Evolutionary conservation across 1,284 basidiomycete genomes (phyloP).

Genomic region (Austroboletus niveus): DNA sequence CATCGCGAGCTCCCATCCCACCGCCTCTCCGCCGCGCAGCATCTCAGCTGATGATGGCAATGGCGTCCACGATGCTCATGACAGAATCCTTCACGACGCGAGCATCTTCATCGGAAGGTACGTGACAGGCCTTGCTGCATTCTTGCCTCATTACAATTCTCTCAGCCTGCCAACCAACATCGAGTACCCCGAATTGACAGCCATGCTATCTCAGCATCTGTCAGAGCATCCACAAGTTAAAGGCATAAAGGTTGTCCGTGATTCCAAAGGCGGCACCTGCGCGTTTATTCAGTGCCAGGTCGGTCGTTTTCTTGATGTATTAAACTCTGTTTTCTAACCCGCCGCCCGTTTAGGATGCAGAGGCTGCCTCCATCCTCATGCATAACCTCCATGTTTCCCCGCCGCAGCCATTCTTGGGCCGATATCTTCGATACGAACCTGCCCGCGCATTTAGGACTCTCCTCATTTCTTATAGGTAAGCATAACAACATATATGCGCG

Average conservation of each 20-base stretch:
- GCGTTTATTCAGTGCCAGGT: constrained; percentile 83
- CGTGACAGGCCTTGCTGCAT: constrained; percentile 7
- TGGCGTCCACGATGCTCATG: constrained; percentile 43
- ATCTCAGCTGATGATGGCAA: constrained; percentile 27
- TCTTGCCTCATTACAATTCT: constrained; percentile 9
- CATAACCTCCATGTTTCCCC: constrained; percentile 52
- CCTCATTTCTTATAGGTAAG: constrained; percentile 68
- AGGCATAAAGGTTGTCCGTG: constrained; percentile 71
- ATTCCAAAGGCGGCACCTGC: constrained; percentile 70
- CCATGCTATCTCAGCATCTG: constrained; percentile 60
- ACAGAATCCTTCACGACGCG: constrained; percentile 64
- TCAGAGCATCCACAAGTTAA: constrained; percentile 60
- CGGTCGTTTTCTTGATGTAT: constrained; percentile 14
- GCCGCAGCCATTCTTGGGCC: constrained; percentile 63
- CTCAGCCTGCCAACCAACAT: constrained; percentile 67
- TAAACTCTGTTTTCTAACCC: constrained; percentile 11
- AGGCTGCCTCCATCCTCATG: constrained; percentile 57
- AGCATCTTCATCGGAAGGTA: constrained; percentile 82
- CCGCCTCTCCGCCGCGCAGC: constrained; percentile 16
- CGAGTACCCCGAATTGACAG: constrained; percentile 58
- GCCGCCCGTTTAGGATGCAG: constrained; percentile 45
- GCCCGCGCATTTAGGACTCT: constrained; percentile 75
- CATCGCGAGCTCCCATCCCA: constrained; percentile 9
- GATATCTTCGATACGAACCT: constrained; percentile 68
- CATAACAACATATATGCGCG: constrained; percentile 18